Evolutionary conservation across 345 rosid genomes (phyloP), one percentile per base, ranked within the genome.

Genomic region (Melaleuca alternifolia): DNA sequence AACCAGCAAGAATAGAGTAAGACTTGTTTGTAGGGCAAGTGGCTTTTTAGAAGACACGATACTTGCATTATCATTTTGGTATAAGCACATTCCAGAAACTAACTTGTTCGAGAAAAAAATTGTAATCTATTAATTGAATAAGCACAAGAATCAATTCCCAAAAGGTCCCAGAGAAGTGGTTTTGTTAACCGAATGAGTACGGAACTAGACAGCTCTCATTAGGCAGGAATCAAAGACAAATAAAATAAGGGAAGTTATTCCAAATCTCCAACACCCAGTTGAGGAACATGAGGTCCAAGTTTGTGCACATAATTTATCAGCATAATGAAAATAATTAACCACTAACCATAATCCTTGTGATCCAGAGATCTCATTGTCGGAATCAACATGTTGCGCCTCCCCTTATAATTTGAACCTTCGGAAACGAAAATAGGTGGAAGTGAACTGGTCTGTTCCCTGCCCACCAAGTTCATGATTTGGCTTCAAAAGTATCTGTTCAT

Each of bases 401-500:
- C 51, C 10, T 50, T 26, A 18, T 9, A 71, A 85, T 71, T 37
- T 33, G 48, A 71, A 71, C 48, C 14, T 18, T 2, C 24, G 81
- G 85, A 84, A 28, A 46, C 13, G 65, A 50, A 54, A 46, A 62
- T 71, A 83, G 84, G 65, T 84, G 85, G 85, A 85, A 84, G 52
- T 82, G 90, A 87, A 65, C 86, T 87, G 89, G 83, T 85, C 2
- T 85, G 90, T 89, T 86, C 57, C 83, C 89, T 75, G 51, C 87
- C 85, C 71, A 85, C 90, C 88, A 59, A 30, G 57, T 85, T 50
- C 71, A 82, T 85, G n/a, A 59, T 85, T 88, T 50, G 28, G 20
- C 48, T 20, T 12, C 51, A 33, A 44, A 59, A 71, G 54, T 54
- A 48, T 65, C 51, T 61, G 51, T 26, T 84, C 50, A 62, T 62